Evolutionary conservation across 2,329 filamentous ascomycete species (phyloP), one percentile per base, ranked within the genome.

Genomic region (Ploettnerulaceae sp.): DNA sequence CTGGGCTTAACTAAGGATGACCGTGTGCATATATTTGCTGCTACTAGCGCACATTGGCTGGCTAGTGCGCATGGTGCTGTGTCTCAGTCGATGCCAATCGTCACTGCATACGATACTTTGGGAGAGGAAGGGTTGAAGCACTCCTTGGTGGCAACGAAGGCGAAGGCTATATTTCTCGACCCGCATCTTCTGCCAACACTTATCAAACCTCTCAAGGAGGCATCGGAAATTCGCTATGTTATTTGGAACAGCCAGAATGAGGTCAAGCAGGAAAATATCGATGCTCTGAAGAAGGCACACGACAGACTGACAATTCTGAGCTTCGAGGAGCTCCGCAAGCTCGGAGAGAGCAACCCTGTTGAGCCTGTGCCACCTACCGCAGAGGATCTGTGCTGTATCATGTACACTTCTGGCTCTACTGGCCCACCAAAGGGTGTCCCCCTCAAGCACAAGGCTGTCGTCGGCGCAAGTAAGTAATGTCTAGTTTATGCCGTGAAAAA

Each of bases 31-130:
- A 76, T 93, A 59, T 94, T 86, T 61, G 88, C 86, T 51, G 82
- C 84, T 40, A 94, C 86, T 12, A 77, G 74, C 60, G 64, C 69
- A 34, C 67, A 76, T 69, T 97, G 91, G 91, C 76, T 96, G 54
- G 80, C 83, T 45, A 80, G 86, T 60, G 86, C 90, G 36, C 88
- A 94, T 65, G 80, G 76, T 72, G 84, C 79, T 46, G 69, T 82
- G 15, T 90, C 89, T 12, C 91, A 97, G 68, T 90, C 87, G 34
- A 81, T 96, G 65, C 81, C 87, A 49, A 90, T 96, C 57, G 91
- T 96, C 40, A 97, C 91, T 35, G 89, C 90, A 40, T 96, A 96
- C 68, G 90, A 96, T 67, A 95, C 89, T 22, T 82, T 96, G 34
- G 90, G 90, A 44, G 79, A 88, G 60, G 81, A 83, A 52, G 90